Evolutionary conservation across 1,284 basidiomycete species (phyloP).

Genomic region (Caloboletus firmus): DNA sequence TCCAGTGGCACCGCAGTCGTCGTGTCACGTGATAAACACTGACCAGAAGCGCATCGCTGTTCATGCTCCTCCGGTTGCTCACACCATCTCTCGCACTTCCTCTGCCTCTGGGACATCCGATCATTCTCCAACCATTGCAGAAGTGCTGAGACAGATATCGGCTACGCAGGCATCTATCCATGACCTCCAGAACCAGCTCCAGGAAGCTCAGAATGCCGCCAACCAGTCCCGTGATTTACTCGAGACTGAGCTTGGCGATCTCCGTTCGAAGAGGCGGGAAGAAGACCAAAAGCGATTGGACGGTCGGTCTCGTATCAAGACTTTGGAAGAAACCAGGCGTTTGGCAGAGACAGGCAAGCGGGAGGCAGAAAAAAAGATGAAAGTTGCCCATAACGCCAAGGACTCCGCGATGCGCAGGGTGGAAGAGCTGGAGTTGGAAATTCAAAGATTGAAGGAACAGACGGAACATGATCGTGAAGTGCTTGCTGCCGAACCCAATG

Average conservation of each 20-base stretch:
- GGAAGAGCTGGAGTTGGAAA: constrained; percentile 67
- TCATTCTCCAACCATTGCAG: constrained; percentile 69
- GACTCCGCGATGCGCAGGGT: constrained; percentile 68
- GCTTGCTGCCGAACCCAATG: constrained; percentile 46
- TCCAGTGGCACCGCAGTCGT: constrained; percentile 37
- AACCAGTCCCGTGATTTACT: constrained; percentile 64
- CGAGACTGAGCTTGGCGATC: constrained; percentile 70
- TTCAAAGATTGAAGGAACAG: constrained; percentile 56
- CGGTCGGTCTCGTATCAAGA: constrained; percentile 78
- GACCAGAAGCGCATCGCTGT: constrained; percentile 39
- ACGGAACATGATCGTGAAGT: constrained; percentile 53
- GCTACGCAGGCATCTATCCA: constrained; percentile 63
- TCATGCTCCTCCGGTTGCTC: constrained; percentile 35
- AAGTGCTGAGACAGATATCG: constrained; percentile 77
- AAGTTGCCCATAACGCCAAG: constrained; percentile 62
- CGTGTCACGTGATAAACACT: constrained; percentile 33
- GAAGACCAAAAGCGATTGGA: constrained; percentile 82
- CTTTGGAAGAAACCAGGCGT: constrained; percentile 85
- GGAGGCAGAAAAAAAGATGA: constrained; percentile 87
- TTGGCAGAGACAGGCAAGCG: constrained; percentile 74
- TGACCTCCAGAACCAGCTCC: constrained; percentile 77
- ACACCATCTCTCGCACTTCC: constrained; percentile 28
- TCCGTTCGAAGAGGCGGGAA: constrained; percentile 75
- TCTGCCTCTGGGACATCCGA: constrained; percentile 40
- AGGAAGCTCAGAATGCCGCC: constrained; percentile 63